Base-by-base conservation (phyloP, 805 yeast species). In the Kuraishia floccosa region DNA sequence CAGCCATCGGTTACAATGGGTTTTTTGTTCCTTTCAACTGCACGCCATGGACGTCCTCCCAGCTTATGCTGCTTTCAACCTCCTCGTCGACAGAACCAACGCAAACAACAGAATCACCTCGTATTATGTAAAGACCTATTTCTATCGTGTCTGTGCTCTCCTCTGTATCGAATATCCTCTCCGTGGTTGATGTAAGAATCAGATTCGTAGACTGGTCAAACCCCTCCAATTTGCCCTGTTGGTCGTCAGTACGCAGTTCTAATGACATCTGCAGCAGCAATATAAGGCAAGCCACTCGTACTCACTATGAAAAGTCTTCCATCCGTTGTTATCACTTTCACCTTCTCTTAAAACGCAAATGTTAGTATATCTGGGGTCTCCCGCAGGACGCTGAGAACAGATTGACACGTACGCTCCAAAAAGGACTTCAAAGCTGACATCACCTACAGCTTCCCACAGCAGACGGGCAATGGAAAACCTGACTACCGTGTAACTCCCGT, bases 191-290 rank as follows among this genome's bases (percentile, higher is more conserved):
- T 3, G 70, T 53, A 25, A 79, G 50, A 24, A 78, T 57, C 22
- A 80, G 43, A 44, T 80, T 80, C 16, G 81, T 69, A 27, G 71
- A 60, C 38, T 73, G 70, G 47, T 80, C 89, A 42, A 60, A 78
- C 5, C 87, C 85, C 39, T 63, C 66, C 12, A 71, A 43, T 14
- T 43, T 54, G 4, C 73, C 77, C 42, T 39, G 14, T 21, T n/a
- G 22, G 42, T 10, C 6, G 35, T 27, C 26, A 35, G 35, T 31
- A 28, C 13, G 9, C n/a, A n/a, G n/a, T n/a, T n/a, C n/a, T n/a
- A n/a, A n/a, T n/a, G n/a, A n/a, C n/a, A n/a, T n/a, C n/a, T n/a
- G 20, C 17, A 7, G 10, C 10, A 10, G 10, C 10, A 19, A 19
- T 10, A 19, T 10, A 12, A 21, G 3, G 4, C 4, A 10, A 14